Conservation (phyloP, 495 filamentous ascomycete genomes). For the Hypoxylon perforatum region DNA sequence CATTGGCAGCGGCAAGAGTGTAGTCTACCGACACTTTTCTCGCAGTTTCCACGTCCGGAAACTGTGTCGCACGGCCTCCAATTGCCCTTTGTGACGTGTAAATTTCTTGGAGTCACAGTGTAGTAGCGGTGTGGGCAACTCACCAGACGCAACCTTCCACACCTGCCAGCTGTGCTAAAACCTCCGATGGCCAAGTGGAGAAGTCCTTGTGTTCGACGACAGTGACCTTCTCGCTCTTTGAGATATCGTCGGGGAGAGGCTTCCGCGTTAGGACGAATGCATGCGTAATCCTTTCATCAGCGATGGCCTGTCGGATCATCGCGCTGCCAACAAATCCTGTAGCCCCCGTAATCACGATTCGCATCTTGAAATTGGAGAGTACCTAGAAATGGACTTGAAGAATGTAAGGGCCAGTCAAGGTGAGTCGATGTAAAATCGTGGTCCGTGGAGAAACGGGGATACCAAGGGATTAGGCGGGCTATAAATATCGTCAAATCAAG, state of each 20-base stretch:
- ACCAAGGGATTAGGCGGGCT: not conserved
- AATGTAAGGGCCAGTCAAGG: not conserved
- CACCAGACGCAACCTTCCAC: constrained; percentile 66
- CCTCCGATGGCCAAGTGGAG: constrained; percentile 49
- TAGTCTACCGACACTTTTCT: constrained; percentile 57
- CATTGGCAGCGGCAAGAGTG: constrained; percentile 53
- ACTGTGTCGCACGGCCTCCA: constrained; percentile 44
- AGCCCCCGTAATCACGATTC: constrained; percentile 63
- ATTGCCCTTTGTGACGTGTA: constrained; percentile 40
- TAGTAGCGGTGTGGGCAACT: constrained; percentile 5
- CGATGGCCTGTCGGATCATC: constrained; percentile 59
- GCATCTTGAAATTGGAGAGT: constrained; percentile 51
- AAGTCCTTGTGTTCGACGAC: constrained; percentile 61
- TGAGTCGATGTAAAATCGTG: not conserved
- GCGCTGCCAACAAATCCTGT: constrained; percentile 65
- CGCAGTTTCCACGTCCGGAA: constrained; percentile 45
- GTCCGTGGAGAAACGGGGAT: not conserved
- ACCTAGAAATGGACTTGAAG: not conserved
- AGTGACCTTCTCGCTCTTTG: constrained; percentile 54
- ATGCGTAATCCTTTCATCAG: constrained; percentile 57
- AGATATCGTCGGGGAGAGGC: constrained; percentile 41
- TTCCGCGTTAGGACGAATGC: constrained; percentile 61
- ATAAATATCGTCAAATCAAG: constrained; percentile 4
- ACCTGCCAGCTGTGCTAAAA: constrained; percentile 55
- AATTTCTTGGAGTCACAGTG: not conserved